Evolutionary conservation across 2,329 filamentous ascomycete genomes (phyloP).

Genomic region (Pleoardoris graminearum): DNA sequence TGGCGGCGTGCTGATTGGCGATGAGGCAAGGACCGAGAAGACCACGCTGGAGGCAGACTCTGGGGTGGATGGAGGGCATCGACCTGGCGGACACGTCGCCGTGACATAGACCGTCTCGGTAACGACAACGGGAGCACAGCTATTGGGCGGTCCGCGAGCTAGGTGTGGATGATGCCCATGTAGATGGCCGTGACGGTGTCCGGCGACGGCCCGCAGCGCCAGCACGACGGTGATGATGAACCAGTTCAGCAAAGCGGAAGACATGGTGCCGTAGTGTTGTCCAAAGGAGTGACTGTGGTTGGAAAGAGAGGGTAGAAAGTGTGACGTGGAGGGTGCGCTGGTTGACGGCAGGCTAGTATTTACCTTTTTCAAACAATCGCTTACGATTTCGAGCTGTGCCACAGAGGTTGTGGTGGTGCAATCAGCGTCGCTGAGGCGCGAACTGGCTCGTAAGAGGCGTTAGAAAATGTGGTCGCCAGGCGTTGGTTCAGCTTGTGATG

Average conservation of each 20-base stretch:
- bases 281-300: conserved; percentile 5
- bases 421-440: background rate
- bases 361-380: background rate
- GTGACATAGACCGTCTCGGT: conserved; percentile 19
- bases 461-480: background rate
- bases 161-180: background rate
- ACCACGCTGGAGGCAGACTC: background rate
- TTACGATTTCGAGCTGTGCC: background rate
- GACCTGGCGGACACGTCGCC: background rate
- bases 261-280: background rate
- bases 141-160: background rate
- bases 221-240: background rate
- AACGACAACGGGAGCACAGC: conserved; percentile 11
- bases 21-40: background rate
- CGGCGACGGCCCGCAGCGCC: background rate
- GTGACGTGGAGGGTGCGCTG: background rate
- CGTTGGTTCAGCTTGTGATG: background rate
- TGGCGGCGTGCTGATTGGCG: background rate
- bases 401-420: background rate
- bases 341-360: background rate
- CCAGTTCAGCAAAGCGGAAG: background rate
- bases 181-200: background rate
- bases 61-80: background rate
- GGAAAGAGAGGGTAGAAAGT: background rate
- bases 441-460: background rate